Evolutionary conservation across 257 asterid genomes (phyloP).

Genomic region (Forsythia viridissima): DNA sequence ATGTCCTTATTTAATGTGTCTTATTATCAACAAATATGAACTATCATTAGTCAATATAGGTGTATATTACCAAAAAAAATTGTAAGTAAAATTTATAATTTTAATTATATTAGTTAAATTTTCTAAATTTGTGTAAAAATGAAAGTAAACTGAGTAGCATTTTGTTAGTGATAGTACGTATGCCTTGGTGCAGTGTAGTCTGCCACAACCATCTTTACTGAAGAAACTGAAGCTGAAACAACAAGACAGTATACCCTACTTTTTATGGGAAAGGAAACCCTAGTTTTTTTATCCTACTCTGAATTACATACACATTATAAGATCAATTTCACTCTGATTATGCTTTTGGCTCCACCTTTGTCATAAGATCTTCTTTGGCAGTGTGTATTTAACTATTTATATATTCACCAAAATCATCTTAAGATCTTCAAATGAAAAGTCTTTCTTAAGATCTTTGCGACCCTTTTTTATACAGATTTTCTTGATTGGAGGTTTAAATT

Average conservation of each 20-base stretch:
- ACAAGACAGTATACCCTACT: conserved; percentile 2
- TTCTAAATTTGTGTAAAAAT: no score
- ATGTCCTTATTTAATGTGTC: no score
- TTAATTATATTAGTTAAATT: no score
- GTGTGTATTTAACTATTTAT: conserved; percentile 12
- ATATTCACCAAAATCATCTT: no score
- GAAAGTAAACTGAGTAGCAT: no score
- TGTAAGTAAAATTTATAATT: no score
- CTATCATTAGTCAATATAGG: no score
- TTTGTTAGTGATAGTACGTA: not conserved
- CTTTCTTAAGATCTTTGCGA: no score
- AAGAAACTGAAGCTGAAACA: not conserved
- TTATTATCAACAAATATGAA: no score
- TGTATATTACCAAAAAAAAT: no score
- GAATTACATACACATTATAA: not conserved
- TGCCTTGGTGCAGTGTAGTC: not conserved
- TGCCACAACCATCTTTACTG: not conserved
- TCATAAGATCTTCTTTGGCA: conserved; percentile 29
- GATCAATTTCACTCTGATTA: conserved; percentile 3
- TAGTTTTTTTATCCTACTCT: not conserved
- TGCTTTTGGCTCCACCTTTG: conserved; percentile 17
- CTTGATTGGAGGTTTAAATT: not conserved
- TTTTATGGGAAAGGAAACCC: conserved; percentile 2
- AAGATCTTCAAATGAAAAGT: no score
- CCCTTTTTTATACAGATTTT: not conserved